Conservation (phyloP, 176 grass and related monocot genomes). For the Avena atlantica region DNA sequence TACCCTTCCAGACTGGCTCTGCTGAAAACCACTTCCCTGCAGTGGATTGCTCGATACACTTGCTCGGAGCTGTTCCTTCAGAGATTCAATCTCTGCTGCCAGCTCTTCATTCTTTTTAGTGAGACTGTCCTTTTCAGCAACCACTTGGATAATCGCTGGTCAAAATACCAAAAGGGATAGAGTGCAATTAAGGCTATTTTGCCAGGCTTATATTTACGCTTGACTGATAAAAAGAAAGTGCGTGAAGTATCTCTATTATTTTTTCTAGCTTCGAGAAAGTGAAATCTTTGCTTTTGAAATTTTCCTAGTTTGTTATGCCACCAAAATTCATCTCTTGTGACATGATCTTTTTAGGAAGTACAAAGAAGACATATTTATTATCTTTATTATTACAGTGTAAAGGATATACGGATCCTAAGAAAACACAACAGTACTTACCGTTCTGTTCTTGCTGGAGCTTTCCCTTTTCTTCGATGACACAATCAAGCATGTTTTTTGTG, state of each 20-base stretch:
- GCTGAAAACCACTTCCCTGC: slow-evolving; percentile 23
- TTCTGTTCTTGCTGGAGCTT: slow-evolving; percentile 10
- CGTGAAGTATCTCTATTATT: background rate
- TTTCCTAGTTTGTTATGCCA: background rate
- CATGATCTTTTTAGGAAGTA: slow-evolving; percentile 13
- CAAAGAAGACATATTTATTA: background rate
- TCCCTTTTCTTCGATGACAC: slow-evolving; percentile 26
- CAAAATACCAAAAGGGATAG: slow-evolving; percentile 1
- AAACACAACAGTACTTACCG: slow-evolving; percentile 12
- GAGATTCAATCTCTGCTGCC: slow-evolving; percentile 9
- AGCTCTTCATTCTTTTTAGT: slow-evolving; percentile 37
- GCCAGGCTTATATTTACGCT: background rate
- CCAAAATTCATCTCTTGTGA: background rate
- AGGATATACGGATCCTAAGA: background rate
- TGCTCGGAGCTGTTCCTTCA: slow-evolving; percentile 27
- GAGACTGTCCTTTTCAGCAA: slow-evolving; percentile 14
- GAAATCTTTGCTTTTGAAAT: slow-evolving; percentile 17
- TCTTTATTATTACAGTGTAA: background rate
- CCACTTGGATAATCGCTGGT: slow-evolving; percentile 10
- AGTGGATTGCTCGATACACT: background rate
- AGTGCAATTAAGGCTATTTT: background rate
- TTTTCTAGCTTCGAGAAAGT: background rate
- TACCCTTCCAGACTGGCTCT: slow-evolving; percentile 32
- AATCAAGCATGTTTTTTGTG: slow-evolving; percentile 2
- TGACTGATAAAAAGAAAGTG: slow-evolving; percentile 2